phyloP scores from a whole-genome alignment of 1,284 basidiomycete genomes.

The Leccinum subatratum region DNA sequence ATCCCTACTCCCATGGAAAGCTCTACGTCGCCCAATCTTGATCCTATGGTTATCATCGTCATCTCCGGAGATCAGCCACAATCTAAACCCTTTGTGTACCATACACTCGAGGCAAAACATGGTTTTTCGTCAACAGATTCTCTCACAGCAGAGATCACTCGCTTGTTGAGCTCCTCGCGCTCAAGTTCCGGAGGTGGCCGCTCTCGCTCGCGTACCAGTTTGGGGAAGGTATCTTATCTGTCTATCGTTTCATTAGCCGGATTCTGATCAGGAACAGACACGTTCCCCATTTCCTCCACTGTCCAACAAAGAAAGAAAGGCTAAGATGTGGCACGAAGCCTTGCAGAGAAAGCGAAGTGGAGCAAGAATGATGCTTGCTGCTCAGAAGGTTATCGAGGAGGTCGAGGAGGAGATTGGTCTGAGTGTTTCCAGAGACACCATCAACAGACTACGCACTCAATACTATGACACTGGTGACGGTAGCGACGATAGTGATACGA shows the following conservation, averaged over 20 bases:
- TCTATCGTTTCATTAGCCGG: neutral
- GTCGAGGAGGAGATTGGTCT: conserved; percentile 1
- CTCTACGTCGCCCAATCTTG: neutral
- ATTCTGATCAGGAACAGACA: neutral
- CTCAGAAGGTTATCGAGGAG: conserved; percentile 1
- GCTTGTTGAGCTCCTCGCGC: neutral
- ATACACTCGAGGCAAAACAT: neutral
- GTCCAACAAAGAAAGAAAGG: conserved; percentile 2
- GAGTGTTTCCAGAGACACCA: neutral
- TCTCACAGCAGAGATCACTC: neutral
- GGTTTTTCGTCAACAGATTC: neutral
- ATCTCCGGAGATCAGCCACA: neutral
- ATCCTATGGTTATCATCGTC: neutral
- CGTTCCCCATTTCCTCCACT: neutral
- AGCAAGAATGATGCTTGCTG: conserved; percentile 1
- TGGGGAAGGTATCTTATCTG: neutral
- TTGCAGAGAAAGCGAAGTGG: neutral
- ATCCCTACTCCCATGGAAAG: neutral
- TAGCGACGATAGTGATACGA: neutral
- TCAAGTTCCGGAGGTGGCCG: neutral
- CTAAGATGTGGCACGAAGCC: neutral
- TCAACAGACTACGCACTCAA: neutral
- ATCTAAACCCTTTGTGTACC: neutral
- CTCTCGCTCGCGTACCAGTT: neutral
- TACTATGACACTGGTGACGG: neutral